Evolutionary conservation across 2,329 filamentous ascomycete genomes (phyloP).

Genomic region (Colletotrichum costaricense): DNA sequence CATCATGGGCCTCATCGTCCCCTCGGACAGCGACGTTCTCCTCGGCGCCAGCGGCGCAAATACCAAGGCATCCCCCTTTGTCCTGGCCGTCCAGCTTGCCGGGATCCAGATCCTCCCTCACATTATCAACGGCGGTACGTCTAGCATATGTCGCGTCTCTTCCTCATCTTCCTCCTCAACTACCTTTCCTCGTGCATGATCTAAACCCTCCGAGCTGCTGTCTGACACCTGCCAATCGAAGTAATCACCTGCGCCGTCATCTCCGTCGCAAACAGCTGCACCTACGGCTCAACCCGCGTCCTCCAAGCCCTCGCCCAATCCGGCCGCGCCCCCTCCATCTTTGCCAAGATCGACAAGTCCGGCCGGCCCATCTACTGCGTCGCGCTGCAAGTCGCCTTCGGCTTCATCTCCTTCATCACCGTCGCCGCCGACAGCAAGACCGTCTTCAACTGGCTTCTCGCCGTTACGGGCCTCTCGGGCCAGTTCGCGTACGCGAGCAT

Average conservation of each 20-base stretch:
- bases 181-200: too few relatives aligned
- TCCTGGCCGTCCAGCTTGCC: slow-evolving; percentile 61
- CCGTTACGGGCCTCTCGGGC: slow-evolving; percentile 77
- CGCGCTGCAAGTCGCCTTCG: slow-evolving; percentile 61
- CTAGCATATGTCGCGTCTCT: too few relatives aligned
- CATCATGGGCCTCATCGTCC: slow-evolving; percentile 39
- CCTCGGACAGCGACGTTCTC: slow-evolving; percentile 36
- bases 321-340: slow-evolving; percentile 64
- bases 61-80: slow-evolving; percentile 61
- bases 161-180: too few relatives aligned
- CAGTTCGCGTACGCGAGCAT: slow-evolving; percentile 83
- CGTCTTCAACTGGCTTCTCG: slow-evolving; percentile 74
- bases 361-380: slow-evolving; percentile 70
- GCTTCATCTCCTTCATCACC: slow-evolving; percentile 68
- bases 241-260: slow-evolving; percentile 62
- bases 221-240: background rate
- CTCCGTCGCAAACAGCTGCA: slow-evolving; percentile 63
- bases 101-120: slow-evolving; percentile 62
- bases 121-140: slow-evolving; percentile 58
- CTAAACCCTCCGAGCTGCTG: too few relatives aligned
- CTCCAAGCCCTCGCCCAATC: slow-evolving; percentile 61
- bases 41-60: slow-evolving; percentile 47
- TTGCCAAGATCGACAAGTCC: slow-evolving; percentile 70
- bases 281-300: slow-evolving; percentile 62
- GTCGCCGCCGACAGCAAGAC: slow-evolving; percentile 45